Evolutionary conservation across 305 asterid species (phyloP), one percentile per base, ranked within the genome.

Genomic region (Solanum hybrid): DNA sequence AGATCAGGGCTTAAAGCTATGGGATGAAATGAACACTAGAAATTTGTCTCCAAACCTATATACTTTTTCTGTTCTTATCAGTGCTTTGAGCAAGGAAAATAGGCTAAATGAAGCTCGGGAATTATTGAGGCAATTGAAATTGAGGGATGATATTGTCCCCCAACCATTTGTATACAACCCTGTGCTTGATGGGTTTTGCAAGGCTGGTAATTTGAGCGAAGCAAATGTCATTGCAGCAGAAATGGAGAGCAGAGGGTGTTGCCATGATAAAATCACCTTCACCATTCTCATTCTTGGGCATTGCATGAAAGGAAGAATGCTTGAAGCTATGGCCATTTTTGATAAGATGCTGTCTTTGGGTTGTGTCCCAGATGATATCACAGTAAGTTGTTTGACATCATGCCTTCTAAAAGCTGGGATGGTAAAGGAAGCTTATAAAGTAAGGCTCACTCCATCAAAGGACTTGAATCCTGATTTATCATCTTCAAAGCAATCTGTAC

Each of bases 291-390:
- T 96, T 91, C 79, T 96, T 37, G 99, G 99, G 89, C 98, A 96
- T 86, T 95, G 98, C 94, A 95, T 96, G 99, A 96, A 96, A 94
- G 99, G 99, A 90, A 95, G 97, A 94, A 94, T 95, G 95, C 79
- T 78, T 90, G 99, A 97, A 90, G 98, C 98, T 37, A 91, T 95
- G 89, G 91, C 89, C 79, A 87, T 96, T 88, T 97, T 94, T 89
- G 89, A 92, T 86, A 95, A 94, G 93, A 97, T 96, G 99, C 79
- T 95, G 89, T 90, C 92, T 34, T 92, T 94, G 77, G 97, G 96
- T 57, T 95, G 99, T 92, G 92, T 89, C 61, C 99, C 99, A 0
- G 99, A 97, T 91, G 84, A 89, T 85, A 91, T 96, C 70, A 93
- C 98, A 20, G 32, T 93, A 61, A 92, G 92, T 83, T 92, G 94